Evolutionary conservation across 768 basidiomycete species (phyloP).

Genomic region (Tulasnella sp.): DNA sequence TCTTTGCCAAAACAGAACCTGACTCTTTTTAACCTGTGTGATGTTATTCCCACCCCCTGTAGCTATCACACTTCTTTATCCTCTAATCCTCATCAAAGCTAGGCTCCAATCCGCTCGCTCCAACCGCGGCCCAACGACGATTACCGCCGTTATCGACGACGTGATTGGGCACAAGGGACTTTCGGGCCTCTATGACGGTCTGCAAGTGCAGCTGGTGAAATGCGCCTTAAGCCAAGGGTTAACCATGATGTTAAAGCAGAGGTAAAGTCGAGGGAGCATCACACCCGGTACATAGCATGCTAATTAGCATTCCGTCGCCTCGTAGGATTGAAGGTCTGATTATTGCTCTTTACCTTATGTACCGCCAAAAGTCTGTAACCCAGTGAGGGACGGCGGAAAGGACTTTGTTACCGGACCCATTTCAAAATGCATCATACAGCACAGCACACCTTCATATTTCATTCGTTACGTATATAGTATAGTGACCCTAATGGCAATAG

Average conservation of each 20-base stretch:
- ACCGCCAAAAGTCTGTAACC: neutral
- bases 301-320: neutral
- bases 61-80: conserved; percentile 52
- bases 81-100: conserved; percentile 59
- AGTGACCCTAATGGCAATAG: neutral
- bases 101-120: conserved; percentile 32
- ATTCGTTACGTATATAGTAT: neutral
- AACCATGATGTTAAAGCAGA: conserved; percentile 57
- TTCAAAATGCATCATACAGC: neutral
- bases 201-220: conserved; percentile 47
- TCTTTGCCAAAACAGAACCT: neutral
- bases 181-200: conserved; percentile 51
- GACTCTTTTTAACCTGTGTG: neutral
- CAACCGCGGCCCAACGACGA: conserved; percentile 31
- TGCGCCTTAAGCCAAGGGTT: conserved; percentile 57
- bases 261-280: conserved; percentile 38
- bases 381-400: neutral
- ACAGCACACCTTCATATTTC: neutral
- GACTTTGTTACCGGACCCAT: neutral
- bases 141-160: conserved; percentile 32
- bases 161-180: conserved; percentile 36
- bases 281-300: neutral
- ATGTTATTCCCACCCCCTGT: neutral
- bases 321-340: conserved; percentile 1
- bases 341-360: neutral